Evolutionary conservation across 1,139 yeast genomes (phyloP).

Genomic region (Suhomyces anneliseae): DNA sequence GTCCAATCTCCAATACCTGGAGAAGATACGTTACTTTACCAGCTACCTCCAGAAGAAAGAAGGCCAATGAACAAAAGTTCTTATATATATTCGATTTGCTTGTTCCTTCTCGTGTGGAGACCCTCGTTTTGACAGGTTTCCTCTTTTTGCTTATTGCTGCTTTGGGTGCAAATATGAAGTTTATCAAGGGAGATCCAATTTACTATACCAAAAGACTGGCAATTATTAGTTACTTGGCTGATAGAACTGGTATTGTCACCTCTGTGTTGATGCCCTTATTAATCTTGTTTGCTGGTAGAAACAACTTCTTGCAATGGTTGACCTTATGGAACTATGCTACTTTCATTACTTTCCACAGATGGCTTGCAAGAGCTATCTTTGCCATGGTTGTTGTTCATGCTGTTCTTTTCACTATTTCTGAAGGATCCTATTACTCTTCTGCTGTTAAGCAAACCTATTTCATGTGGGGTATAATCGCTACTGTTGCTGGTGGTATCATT

Average conservation of each 20-base stretch:
- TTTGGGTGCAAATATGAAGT: conserved; percentile 10
- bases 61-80: conserved; percentile 25
- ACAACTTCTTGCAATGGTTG: conserved; percentile 40
- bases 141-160: conserved; percentile 14
- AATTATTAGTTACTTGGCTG: conserved; percentile 19
- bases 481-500: conserved; percentile 31
- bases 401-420: conserved; percentile 32
- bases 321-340: conserved; percentile 38
- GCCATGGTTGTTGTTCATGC: conserved; percentile 33
- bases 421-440: conserved; percentile 1
- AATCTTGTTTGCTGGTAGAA: conserved; percentile 40
- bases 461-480: conserved; percentile 31
- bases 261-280: conserved; percentile 24
- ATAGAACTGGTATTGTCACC: conserved; percentile 33
- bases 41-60: conserved; percentile 27
- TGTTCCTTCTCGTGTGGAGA: conserved; percentile 26
- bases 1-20: conserved; percentile 22
- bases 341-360: conserved; percentile 36
- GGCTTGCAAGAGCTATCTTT: conserved; percentile 34
- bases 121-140: conserved; percentile 17
- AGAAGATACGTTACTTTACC: conserved; percentile 33
- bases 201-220: conserved; percentile 6
- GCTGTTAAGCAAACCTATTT: conserved; percentile 20
- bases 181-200: conserved; percentile 7
- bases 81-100: conserved; percentile 21